phyloP scores from a whole-genome alignment of 495 filamentous ascomycete genomes.

The Gamarada debralockiae region DNA sequence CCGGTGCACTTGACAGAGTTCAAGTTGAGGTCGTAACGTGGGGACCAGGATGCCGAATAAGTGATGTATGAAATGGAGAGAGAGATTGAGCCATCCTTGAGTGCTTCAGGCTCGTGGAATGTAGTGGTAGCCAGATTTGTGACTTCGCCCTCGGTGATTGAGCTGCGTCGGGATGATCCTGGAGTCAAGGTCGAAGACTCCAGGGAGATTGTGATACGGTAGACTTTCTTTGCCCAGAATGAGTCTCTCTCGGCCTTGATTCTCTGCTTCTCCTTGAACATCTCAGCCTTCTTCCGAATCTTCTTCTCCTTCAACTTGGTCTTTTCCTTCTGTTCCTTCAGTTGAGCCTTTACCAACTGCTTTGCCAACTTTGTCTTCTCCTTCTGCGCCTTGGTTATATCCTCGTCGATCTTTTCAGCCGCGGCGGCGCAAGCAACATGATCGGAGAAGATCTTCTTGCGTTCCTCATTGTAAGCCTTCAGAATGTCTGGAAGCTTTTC shows the following conservation, averaged over 20 bases:
- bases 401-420: conserved; percentile 32
- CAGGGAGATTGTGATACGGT: conserved; percentile 53
- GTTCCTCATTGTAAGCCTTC: conserved; percentile 43
- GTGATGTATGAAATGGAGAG: conserved; percentile 63
- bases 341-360: conserved; percentile 32
- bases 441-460: conserved; percentile 40
- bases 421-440: conserved; percentile 30
- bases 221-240: conserved; percentile 57
- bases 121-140: conserved; percentile 21
- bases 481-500: conserved; percentile 32
- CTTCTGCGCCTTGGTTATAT: conserved; percentile 31
- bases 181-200: conserved; percentile 49
- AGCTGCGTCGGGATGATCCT: conserved; percentile 50
- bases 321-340: conserved; percentile 34
- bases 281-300: conserved; percentile 37
- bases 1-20: conserved; percentile 52
- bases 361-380: conserved; percentile 27
- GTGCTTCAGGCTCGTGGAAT: conserved; percentile 21
- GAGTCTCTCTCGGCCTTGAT: conserved; percentile 45
- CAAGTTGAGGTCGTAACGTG: conserved; percentile 62
- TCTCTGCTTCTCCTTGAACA: conserved; percentile 42
- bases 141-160: conserved; percentile 38
- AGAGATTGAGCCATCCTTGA: conserved; percentile 28
- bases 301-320: conserved; percentile 36
- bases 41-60: conserved; percentile 56